phyloP scores from a whole-genome alignment of 2,329 filamentous ascomycete genomes.

The Mollisiaceae sp. region DNA sequence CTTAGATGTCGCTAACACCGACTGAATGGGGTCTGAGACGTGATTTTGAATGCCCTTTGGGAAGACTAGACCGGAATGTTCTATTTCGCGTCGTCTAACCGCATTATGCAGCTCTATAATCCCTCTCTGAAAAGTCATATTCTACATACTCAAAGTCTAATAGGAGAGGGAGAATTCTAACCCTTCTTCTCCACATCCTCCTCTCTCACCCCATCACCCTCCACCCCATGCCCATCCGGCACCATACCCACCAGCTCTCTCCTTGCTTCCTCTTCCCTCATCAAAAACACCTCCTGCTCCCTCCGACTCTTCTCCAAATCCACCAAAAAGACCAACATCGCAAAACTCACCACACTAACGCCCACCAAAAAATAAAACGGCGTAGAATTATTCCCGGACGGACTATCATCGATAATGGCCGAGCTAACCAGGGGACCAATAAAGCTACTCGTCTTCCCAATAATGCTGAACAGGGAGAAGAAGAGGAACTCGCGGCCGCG shows the following conservation, averaged over 20 bases:
- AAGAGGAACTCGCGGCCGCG: conserved; percentile 69
- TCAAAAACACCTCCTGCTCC: conserved; percentile 63
- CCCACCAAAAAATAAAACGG: conserved; percentile 72
- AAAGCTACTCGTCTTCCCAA: conserved; percentile 71
- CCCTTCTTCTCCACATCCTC: background rate
- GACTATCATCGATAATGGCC: conserved; percentile 69
- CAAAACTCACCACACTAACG: conserved; percentile 59
- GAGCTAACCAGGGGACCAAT: conserved; percentile 72
- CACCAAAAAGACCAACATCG: conserved; percentile 58
- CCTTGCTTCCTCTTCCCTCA: conserved; percentile 31
- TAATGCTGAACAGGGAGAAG: conserved; percentile 71
- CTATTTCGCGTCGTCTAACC: too few species aligned
- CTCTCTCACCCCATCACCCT: background rate
- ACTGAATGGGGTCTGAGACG: too few species aligned
- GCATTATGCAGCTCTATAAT: background rate
- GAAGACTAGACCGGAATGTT: too few species aligned
- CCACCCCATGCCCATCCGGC: background rate
- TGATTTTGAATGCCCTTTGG: too few species aligned
- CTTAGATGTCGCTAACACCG: too few species aligned
- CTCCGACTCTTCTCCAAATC: conserved; percentile 64
- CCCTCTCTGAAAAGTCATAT: background rate
- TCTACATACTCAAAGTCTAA: background rate
- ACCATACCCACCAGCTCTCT: conserved; percentile 30
- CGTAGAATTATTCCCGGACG: conserved; percentile 57
- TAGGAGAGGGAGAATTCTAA: background rate